Evolutionary conservation across 306 rosid genomes (phyloP).

Genomic region (Glycine soja): DNA sequence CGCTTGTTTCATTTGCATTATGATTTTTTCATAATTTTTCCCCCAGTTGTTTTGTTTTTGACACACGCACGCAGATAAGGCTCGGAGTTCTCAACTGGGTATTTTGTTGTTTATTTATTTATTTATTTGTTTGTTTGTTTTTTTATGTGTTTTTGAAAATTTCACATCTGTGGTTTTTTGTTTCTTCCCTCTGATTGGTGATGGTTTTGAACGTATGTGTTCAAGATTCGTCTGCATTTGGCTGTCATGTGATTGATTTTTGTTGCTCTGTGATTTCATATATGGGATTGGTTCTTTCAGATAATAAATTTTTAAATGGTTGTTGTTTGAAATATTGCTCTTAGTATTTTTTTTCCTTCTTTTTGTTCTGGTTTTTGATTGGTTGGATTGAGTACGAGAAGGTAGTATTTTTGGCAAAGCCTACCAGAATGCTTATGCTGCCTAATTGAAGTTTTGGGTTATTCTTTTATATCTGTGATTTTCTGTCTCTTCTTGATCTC

Average conservation of each 20-base stretch:
- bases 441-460: slow-evolving; percentile 41
- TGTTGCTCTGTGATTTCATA: slow-evolving; percentile 46
- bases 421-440: slow-evolving; percentile 7
- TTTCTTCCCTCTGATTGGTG: slow-evolving; percentile 52
- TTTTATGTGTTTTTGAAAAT: not conserved
- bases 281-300: slow-evolving; percentile 5
- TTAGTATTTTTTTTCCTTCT: not conserved
- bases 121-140: slow-evolving; percentile 21
- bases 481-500: slow-evolving; percentile 6
- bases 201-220: slow-evolving; percentile 52
- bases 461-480: not conserved
- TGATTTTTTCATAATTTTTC: slow-evolving; percentile 22
- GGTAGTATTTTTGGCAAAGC: slow-evolving; percentile 40
- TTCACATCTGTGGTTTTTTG: slow-evolving; percentile 46
- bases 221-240: slow-evolving; percentile 51
- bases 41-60: slow-evolving; percentile 39
- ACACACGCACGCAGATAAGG: slow-evolving; percentile 49
- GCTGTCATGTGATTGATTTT: slow-evolving; percentile 40
- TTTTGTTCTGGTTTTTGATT: slow-evolving; percentile 37
- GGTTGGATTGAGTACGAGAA: slow-evolving; percentile 36
- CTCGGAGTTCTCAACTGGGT: slow-evolving; percentile 62
- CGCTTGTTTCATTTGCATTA: slow-evolving; percentile 36
- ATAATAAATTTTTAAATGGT: slow-evolving; percentile 36
- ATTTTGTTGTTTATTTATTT: not conserved
- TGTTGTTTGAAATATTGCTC: slow-evolving; percentile 36